phyloP scores from a whole-genome alignment of 306 rosid genomes.

The Luffa acutangula region DNA sequence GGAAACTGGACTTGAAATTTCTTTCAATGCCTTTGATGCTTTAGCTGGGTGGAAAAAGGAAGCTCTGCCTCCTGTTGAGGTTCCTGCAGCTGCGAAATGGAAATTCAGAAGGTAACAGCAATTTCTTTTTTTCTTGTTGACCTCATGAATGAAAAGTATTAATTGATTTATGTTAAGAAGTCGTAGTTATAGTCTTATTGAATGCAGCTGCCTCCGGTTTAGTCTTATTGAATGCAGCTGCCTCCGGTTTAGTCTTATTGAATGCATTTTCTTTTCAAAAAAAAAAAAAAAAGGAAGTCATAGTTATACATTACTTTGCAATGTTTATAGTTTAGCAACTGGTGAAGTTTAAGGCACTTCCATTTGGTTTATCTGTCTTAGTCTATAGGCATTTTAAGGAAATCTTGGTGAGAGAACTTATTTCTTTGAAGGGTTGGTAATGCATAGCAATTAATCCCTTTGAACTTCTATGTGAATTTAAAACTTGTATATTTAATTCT shows the following conservation, averaged over 20 bases:
- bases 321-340: not conserved
- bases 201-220: too few species aligned
- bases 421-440: not conserved
- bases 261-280: too few species aligned
- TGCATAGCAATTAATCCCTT: not conserved
- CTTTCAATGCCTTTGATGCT: conserved; percentile 92
- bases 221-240: too few species aligned
- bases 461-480: not conserved
- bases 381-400: not conserved
- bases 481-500: not conserved
- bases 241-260: too few species aligned
- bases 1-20: conserved; percentile 54
- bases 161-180: not conserved
- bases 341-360: not conserved
- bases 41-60: conserved; percentile 88
- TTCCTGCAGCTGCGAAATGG: conserved; percentile 98
- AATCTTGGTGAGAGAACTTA: not conserved
- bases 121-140: not conserved
- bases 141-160: not conserved
- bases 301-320: not conserved
- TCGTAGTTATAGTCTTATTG: not conserved
- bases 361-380: not conserved
- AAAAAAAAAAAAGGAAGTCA: too few species aligned
- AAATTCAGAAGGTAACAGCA: conserved; percentile 62
- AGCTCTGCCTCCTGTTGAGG: conserved; percentile 91